Evolutionary conservation across 192 early-diverging fungal species (phyloP).

Genomic region (Coemansia pectinata): DNA sequence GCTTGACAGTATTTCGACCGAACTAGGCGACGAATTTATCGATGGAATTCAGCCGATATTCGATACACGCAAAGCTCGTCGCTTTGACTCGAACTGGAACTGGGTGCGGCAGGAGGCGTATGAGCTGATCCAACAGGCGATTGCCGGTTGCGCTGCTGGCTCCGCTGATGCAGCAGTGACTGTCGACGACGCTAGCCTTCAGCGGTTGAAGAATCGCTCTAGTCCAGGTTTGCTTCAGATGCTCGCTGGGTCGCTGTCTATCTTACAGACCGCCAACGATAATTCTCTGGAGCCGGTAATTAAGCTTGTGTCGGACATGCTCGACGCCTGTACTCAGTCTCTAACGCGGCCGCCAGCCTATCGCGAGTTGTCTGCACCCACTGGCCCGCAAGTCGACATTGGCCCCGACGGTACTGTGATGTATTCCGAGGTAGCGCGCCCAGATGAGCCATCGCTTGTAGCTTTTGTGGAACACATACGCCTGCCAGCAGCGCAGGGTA

Average conservation of each 20-base stretch:
- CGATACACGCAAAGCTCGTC: conserved; percentile 76
- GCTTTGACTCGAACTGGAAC: conserved; percentile 96
- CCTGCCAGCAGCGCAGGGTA: background rate
- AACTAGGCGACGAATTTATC: conserved; percentile 77
- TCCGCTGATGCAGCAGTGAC: conserved; percentile 62
- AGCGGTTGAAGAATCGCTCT: conserved; percentile 76
- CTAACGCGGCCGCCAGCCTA: conserved; percentile 71
- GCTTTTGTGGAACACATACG: conserved; percentile 81
- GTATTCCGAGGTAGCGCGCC: conserved; percentile 80
- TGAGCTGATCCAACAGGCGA: conserved; percentile 73
- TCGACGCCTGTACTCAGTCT: conserved; percentile 77
- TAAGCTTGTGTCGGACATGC: conserved; percentile 62
- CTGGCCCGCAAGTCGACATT: conserved; percentile 73
- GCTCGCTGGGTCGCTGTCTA: conserved; percentile 64
- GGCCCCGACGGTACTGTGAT: conserved; percentile 69
- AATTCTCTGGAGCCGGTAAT: conserved; percentile 59
- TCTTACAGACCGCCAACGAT: conserved; percentile 67
- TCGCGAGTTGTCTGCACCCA: conserved; percentile 83
- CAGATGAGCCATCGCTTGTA: conserved; percentile 72
- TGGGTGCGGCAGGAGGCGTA: conserved; percentile 67
- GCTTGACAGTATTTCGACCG: conserved; percentile 74
- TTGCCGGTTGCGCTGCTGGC: conserved; percentile 76
- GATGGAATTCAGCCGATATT: conserved; percentile 81
- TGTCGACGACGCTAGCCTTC: conserved; percentile 53
- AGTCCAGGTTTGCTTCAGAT: conserved; percentile 69